These are phyloP conservation scores for Podospora sp. DNA, from an alignment of 495 filamentous ascomycete species.

Conservation along the genomic window DNA sequence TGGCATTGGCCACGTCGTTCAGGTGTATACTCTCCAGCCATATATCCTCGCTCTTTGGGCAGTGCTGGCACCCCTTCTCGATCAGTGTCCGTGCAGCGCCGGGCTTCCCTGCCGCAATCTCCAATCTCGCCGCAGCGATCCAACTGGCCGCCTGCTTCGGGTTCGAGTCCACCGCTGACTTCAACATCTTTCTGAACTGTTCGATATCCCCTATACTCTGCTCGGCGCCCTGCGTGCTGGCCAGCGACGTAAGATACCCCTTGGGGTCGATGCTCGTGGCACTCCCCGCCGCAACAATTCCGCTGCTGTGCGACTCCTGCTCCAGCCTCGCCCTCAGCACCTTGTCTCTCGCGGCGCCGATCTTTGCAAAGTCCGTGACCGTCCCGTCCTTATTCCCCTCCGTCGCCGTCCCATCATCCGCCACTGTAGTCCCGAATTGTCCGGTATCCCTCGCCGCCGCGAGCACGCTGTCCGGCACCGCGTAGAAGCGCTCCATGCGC, in stretches of 20 bases:
- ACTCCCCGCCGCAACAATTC: slow-evolving; percentile 74
- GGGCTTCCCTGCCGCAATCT: slow-evolving; percentile 88
- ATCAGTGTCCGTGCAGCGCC: slow-evolving; percentile 85
- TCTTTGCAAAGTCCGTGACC: slow-evolving; percentile 97
- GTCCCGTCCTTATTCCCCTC: slow-evolving; percentile 71
- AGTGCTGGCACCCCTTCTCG: slow-evolving; percentile 80
- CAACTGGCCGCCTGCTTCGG: slow-evolving; percentile 93
- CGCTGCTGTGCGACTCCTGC: slow-evolving; percentile 73
- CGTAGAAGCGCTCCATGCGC: slow-evolving; percentile 84
- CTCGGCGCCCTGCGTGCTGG: slow-evolving; percentile 74
- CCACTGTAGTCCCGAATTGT: slow-evolving; percentile 82
- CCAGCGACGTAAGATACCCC: slow-evolving; percentile 90
- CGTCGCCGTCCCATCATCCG: slow-evolving; percentile 68
- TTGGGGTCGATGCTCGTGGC: slow-evolving; percentile 92
- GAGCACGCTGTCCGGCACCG: slow-evolving; percentile 94
- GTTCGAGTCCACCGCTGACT: slow-evolving; percentile 95
- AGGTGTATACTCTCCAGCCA: slow-evolving; percentile 95
- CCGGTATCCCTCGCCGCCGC: slow-evolving; percentile 77
- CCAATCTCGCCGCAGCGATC: slow-evolving; percentile 91
- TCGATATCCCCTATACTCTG: slow-evolving; percentile 95
- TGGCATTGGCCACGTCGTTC: slow-evolving; percentile 89
- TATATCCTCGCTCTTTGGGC: slow-evolving; percentile 89
- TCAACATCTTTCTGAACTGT: slow-evolving; percentile 86
- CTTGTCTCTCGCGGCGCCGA: slow-evolving; percentile 92
- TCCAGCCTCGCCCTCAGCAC: slow-evolving; percentile 90